Percentiles rank a stretch among this genome's conserved stretches.
Evolutionary conservation across 257 asterid species (phyloP).

Genomic region (Haberlea rhodopensis): DNA sequence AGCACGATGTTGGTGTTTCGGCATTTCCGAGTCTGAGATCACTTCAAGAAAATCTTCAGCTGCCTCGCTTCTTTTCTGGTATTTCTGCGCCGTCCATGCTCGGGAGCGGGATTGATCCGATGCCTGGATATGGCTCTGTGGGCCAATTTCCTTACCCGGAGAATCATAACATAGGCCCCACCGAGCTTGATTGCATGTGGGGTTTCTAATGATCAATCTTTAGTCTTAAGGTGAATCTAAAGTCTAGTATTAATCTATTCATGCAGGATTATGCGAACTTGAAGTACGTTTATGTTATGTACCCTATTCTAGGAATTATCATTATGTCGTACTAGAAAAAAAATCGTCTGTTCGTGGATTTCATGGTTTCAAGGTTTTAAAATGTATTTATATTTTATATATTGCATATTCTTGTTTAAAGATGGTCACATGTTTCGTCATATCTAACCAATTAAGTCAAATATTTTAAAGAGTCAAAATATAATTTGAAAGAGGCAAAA

Average conservation of each 20-base stretch:
- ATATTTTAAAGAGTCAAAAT: too few relatives aligned
- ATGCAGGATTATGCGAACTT: neutral
- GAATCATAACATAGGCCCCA: constrained; percentile 43
- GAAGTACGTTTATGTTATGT: neutral
- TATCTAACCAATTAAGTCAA: too few relatives aligned
- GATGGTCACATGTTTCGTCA: too few relatives aligned
- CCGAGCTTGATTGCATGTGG: constrained; percentile 93
- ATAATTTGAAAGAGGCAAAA: too few relatives aligned
- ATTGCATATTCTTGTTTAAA: too few relatives aligned
- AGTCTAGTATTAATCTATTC: too few relatives aligned
- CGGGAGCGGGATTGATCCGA: constrained; percentile 28
- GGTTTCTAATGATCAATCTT: constrained; percentile 29
- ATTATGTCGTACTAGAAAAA: too few relatives aligned
- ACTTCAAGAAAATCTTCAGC: constrained; percentile 67
- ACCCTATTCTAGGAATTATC: too few relatives aligned
- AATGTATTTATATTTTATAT: too few relatives aligned
- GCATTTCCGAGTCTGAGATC: constrained; percentile 61
- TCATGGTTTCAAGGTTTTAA: too few relatives aligned
- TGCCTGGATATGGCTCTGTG: constrained; percentile 30
- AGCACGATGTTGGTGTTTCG: constrained; percentile 32
- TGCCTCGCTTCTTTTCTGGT: constrained; percentile 41
- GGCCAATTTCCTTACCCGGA: constrained; percentile 47
- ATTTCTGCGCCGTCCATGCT: constrained; percentile 32
- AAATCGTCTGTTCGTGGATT: too few relatives aligned
- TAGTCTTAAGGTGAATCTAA: neutral